Conservation (phyloP, 768 basidiomycete genomes). For the Lepiota brunneoincarnata region DNA sequence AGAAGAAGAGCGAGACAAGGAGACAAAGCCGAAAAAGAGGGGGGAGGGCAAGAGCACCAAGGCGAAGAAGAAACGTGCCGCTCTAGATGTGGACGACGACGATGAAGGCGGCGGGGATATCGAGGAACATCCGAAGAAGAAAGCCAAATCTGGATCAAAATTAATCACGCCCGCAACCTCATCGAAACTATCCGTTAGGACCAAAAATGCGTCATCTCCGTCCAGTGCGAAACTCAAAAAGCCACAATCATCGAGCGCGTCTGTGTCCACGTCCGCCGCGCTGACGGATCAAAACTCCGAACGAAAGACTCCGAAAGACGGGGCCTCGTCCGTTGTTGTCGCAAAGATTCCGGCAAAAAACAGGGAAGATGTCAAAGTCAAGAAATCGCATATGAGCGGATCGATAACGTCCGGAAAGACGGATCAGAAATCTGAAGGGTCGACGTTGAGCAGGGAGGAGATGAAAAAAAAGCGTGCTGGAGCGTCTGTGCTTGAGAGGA, state of each 20-base stretch:
- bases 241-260: not conserved
- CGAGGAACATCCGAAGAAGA: conserved; percentile 34
- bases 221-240: conserved; percentile 11
- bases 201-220: conserved; percentile 23
- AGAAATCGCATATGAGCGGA: conserved; percentile 4
- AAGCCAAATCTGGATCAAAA: conserved; percentile 44
- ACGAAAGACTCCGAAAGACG: not conserved
- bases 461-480: conserved; percentile 51
- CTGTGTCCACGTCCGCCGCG: too few species aligned
- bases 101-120: conserved; percentile 20
- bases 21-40: conserved; percentile 11
- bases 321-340: not conserved
- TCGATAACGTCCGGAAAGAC: conserved; percentile 11
- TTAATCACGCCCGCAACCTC: conserved; percentile 16
- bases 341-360: not conserved
- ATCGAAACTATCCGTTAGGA: conserved; percentile 9
- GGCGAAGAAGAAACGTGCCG: not conserved
- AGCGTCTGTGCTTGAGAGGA: conserved; percentile 44
- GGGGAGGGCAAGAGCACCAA: not conserved
- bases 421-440: conserved; percentile 16
- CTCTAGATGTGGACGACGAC: conserved; percentile 16
- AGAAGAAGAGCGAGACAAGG: conserved; percentile 11
- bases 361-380: too few species aligned
- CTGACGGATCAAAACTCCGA: not conserved
- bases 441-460: conserved; percentile 37